Evolutionary conservation across 208 protist species (phyloP), one percentile per base, ranked within the genome.

Genomic region (Trypanosoma boissoni): DNA sequence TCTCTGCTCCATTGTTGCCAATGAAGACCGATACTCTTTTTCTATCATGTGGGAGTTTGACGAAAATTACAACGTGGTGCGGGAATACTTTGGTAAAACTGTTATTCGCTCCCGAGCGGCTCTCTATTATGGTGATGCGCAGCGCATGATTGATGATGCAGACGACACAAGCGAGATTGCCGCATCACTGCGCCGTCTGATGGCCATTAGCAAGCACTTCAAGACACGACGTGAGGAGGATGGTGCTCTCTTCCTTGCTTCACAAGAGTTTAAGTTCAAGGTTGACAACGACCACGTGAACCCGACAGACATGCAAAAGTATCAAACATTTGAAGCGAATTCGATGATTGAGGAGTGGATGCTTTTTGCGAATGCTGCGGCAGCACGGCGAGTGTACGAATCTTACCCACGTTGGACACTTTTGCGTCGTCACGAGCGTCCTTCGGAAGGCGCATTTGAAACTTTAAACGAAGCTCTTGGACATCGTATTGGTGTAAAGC

Each of bases 261-360:
- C 88, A 41, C 86, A 94, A 54, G 86, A 95, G 72, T 94, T 96
- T 61, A 93, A 94, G 55, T 95, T 95, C 64, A 92, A 88, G 69
- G 77, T 95, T 9, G 85, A 94, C 71, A 91, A 91, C 54, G 72
- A 92, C 50, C 82, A 94, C 57, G 72, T 92, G 5, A 92, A 91
- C 57, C 78, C 87, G 31, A 93, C 90, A 1, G 83, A 94, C 61
- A 94, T 98, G 78, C 72, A 94, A 53, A 61, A 80, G 28, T 97
- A 98, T 68, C 74, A 93, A 68, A 89, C 79, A 0, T 87, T 94
- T 54, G 89, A 96, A 58, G 92, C 94, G 6, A 96, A 97, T 63
- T 97, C 92, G 21, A 87, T 98, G 82, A 94, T 98, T 65, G 96
- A 98, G 73, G 95, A 98, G 65, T 98, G 96, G 81, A 98, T 98